phyloP scores from a whole-genome alignment of 2,329 filamentous ascomycete genomes.

The Arachnomyces sp. region DNA sequence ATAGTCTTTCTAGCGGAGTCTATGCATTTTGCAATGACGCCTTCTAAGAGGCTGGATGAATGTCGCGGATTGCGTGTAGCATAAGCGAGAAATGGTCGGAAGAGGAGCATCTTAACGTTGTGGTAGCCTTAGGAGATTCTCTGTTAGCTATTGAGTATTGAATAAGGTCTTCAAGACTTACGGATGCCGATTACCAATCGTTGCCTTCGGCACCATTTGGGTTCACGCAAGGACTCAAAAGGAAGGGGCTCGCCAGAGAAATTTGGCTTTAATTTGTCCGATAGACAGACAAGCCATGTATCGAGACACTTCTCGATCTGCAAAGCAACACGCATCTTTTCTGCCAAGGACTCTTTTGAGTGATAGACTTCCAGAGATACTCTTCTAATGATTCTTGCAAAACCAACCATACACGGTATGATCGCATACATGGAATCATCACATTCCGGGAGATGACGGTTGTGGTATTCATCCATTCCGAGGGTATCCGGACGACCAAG shows the following conservation, averaged over 20 bases:
- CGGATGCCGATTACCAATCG: conserved; percentile 33
- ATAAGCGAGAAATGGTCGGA: conserved; percentile 28
- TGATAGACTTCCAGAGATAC: conserved; percentile 37
- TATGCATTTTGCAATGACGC: conserved; percentile 30
- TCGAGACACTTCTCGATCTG: conserved; percentile 32
- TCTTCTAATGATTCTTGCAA: conserved; percentile 33
- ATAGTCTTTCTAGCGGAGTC: conserved; percentile 33
- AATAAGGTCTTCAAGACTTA: conserved; percentile 18
- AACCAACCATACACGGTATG: conserved; percentile 35
- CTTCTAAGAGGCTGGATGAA: conserved; percentile 20
- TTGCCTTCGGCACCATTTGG: conserved; percentile 32
- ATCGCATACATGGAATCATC: conserved; percentile 32
- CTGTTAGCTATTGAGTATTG: not conserved
- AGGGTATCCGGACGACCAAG: conserved; percentile 44
- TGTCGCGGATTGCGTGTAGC: conserved; percentile 23
- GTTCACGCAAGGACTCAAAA: conserved; percentile 26
- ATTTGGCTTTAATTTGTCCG: conserved; percentile 25
- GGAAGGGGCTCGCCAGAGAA: conserved; percentile 17
- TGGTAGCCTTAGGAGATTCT: conserved; percentile 25
- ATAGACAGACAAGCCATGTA: conserved; percentile 27
- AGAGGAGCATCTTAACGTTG: conserved; percentile 35
- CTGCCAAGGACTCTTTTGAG: conserved; percentile 23
- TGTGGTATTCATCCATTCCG: conserved; percentile 44
- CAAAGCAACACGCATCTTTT: conserved; percentile 29
- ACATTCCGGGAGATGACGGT: conserved; percentile 31